A percentile compares a stretch with the other conserved stretches of the same genome.
These are phyloP conservation scores for Xylariaceae sp. DNA, from an alignment of 2,329 filamentous ascomycete species.

Conservation along the genomic window DNA sequence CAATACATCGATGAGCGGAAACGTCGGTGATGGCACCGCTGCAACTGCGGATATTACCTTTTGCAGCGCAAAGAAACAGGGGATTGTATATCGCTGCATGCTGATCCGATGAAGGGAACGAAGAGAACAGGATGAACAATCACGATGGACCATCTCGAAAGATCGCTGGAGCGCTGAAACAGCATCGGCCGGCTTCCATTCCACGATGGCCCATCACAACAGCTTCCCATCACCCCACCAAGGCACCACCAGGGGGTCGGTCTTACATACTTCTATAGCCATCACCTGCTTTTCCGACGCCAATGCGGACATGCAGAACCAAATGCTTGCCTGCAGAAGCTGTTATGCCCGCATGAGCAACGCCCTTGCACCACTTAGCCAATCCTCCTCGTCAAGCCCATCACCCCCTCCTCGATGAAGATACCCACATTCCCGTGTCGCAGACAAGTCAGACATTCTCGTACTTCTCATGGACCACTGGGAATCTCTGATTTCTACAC, in stretches of 20 bases:
- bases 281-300: constrained; percentile 32
- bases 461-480: constrained; percentile 28
- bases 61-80: constrained; percentile 6
- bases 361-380: constrained; percentile 19
- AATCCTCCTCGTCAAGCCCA: constrained; percentile 29
- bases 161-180: constrained; percentile 33
- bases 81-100: constrained; percentile 11
- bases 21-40: not conserved
- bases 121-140: constrained; percentile 2
- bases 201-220: constrained; percentile 29
- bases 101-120: constrained; percentile 15
- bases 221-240: constrained; percentile 28
- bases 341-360: constrained; percentile 25
- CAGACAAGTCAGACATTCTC: constrained; percentile 19
- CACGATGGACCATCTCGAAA: constrained; percentile 4
- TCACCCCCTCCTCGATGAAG: not conserved
- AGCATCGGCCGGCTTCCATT: constrained; percentile 28
- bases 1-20: not conserved
- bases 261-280: constrained; percentile 1
- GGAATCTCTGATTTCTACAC: constrained; percentile 23
- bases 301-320: constrained; percentile 15
- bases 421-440: constrained; percentile 31
- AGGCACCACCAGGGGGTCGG: too few species aligned
- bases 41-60: constrained; percentile 14
- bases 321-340: constrained; percentile 31